Base-by-base conservation (phyloP, 1,284 basidiomycete species). In the Malassezia japonica region DNA sequence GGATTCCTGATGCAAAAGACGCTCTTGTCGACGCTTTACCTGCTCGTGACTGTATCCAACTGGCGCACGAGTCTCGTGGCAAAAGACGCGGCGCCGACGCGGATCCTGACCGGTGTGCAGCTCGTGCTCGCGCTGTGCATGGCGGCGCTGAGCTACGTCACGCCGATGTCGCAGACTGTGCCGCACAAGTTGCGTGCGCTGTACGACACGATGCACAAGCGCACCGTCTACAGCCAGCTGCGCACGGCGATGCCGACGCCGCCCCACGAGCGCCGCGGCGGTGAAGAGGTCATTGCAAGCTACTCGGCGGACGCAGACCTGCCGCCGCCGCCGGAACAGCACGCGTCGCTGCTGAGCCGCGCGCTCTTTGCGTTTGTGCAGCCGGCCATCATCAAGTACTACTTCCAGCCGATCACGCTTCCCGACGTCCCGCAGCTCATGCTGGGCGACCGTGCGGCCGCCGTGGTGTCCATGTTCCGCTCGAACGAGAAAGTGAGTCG, bases 391-490 rank as follows among this genome's bases (percentile, higher is more conserved):
- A 67, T 74, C 55, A 73, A 74, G 51, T 75, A 78, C 57, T 77
- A 75, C 60, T 65, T 62, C 34, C 66, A 50, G 3, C 74, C 77
- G 1, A 71, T 78, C 52, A 73, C 70, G 7, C 59, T 77, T 32
- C 61, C 70, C 10, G 74, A 76, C 27, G 74, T 79, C 6, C 78
- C 79, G 0, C 76, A 77, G 18, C 65, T 80, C 2, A 67, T 77
- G 6, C 75, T 79, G 25, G 78, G 78, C 52, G 78, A 79, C 61
- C 72, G 74, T 20, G 70, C 79, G 0, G 76, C 78, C 1, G 57
- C 62, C 6, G 63, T 67, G n/a, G 64, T 68, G 16, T 60, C 68
- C 35, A 55, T 50, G 31, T 68, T 67, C 62, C 57, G 70, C 4
- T 16, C 44, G 18, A 37, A 27, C 12, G 23, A 40, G 38, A 40